phyloP scores from a whole-genome alignment of 305 asterid genomes.

The Stenogyne calaminthoides region DNA sequence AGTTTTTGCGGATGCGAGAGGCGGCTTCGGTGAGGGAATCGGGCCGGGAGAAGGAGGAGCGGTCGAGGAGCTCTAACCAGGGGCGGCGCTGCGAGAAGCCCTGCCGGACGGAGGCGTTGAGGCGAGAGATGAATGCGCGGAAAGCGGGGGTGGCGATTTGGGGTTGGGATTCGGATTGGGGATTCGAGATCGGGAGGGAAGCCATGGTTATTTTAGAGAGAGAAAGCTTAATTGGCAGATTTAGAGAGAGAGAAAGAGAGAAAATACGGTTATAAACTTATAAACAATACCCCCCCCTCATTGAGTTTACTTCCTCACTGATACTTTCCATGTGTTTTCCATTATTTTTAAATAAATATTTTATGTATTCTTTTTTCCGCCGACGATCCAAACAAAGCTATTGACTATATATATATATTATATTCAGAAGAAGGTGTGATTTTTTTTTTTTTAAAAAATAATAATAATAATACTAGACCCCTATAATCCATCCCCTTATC shows the following conservation, averaged over 20 bases:
- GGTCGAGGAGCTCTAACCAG: constrained; percentile 64
- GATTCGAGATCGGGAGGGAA: constrained; percentile 53
- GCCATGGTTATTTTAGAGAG: constrained; percentile 38
- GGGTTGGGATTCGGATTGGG: constrained; percentile 51
- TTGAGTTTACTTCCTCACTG: background rate
- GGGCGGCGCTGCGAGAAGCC: constrained; percentile 67
- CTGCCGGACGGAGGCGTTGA: constrained; percentile 46
- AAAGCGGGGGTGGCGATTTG: constrained; percentile 60
- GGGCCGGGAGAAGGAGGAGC: constrained; percentile 64
- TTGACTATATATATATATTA: too few species aligned
- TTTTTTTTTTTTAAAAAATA: too few species aligned
- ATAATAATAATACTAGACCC: background rate
- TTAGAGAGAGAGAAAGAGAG: background rate
- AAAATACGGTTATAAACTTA: background rate
- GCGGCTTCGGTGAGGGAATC: constrained; percentile 68
- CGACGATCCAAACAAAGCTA: background rate
- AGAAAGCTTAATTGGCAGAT: constrained; percentile 7
- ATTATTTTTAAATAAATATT: too few species aligned
- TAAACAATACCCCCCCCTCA: background rate
- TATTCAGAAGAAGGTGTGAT: too few species aligned
- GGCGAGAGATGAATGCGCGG: constrained; percentile 53
- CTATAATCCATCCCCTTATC: background rate
- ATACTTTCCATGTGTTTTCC: background rate
- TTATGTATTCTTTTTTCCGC: too few species aligned
- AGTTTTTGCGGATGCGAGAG: constrained; percentile 62